A percentile compares a stretch with the other conserved stretches of the same genome.
phyloP scores from a whole-genome alignment of 495 filamentous ascomycete species.

The Emericellopsis terricola region DNA sequence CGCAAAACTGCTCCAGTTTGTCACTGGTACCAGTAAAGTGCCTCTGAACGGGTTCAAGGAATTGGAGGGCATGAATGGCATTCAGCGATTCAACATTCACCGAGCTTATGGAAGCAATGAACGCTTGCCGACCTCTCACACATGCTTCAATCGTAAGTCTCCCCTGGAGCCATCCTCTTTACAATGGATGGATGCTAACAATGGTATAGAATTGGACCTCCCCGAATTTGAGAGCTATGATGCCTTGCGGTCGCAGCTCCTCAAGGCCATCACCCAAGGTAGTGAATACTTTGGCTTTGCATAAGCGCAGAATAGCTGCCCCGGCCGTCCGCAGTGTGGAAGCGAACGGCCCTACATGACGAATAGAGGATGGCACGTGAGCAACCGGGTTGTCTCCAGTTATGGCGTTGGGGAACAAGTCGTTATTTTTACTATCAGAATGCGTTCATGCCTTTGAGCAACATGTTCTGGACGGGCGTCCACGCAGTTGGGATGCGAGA shows the following conservation, averaged over 20 bases:
- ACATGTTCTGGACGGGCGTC: no score
- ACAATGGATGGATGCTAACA: slow-evolving; percentile 4
- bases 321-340: no score
- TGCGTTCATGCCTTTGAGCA: no score
- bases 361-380: no score
- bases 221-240: slow-evolving; percentile 98
- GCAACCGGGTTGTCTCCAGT: no score
- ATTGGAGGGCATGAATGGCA: slow-evolving; percentile 97
- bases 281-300: slow-evolving; percentile 98
- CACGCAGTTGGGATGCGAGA: no score
- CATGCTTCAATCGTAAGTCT: slow-evolving; percentile 96
- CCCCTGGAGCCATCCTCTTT: slow-evolving; percentile 1
- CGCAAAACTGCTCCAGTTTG: slow-evolving; percentile 93
- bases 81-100: slow-evolving; percentile 97
- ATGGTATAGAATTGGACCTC: slow-evolving; percentile 75
- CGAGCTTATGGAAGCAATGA: slow-evolving; percentile 97
- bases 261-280: slow-evolving; percentile 87
- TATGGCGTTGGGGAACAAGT: no score
- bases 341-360: no score
- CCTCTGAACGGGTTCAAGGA: slow-evolving; percentile 98
- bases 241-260: slow-evolving; percentile 62
- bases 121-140: slow-evolving; percentile 87
- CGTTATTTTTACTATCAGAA: no score
- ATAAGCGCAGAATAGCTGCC: no score
- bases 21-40: slow-evolving; percentile 96